Base-by-base conservation (phyloP, 148 eudicot species). In the Oxyria digyna region DNA sequence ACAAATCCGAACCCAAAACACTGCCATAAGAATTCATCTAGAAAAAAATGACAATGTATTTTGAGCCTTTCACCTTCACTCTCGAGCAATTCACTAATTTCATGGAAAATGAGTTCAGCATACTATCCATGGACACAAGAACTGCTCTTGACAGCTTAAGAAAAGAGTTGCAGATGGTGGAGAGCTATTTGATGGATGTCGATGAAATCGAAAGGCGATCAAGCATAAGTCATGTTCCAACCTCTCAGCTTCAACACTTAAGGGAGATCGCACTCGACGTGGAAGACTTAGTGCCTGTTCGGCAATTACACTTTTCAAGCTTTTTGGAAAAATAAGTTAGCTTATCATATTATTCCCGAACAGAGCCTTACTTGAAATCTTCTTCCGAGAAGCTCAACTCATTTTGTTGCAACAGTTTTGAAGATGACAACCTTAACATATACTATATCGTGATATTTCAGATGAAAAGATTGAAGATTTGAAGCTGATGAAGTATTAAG, bases 181-280 rank as follows among this genome's bases (percentile, higher is more conserved):
- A 59, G 37, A 59, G 64, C 64, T 59, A 59, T 27, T 29, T 59
- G 37, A 59, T 59, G 18, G 64, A 29, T 5, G 37, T 59, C 4
- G 64, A 59, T 29, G 64, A 59, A 59, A 13, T 59, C 64, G 64
- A 59, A 12, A n/a, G 64, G 18, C n/a, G 37, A 27, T 8, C 64
- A 27, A 59, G 17, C 37, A 8, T 59, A 27, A 59, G 64, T 18
- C 64, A 59, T 59, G 64, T 59, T 3, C 29, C 29, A 12, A 13
- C 6, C 29, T 23, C 64, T 29, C 64, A 59, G 4, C 64, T 57
- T 31, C 63, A 57, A 14, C 63, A 57, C 35, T 35, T 57, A 27
- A 57, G 35, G 35, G 63, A 57, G 63, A 57, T 57, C 1, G 35
- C 63, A 4, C n/a, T 57, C 33, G 63, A 57, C 37, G n/a, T 57